Base-by-base conservation (phyloP, 2,329 filamentous ascomycete genomes). In the Arthrobotrys sphaeroides region DNA sequence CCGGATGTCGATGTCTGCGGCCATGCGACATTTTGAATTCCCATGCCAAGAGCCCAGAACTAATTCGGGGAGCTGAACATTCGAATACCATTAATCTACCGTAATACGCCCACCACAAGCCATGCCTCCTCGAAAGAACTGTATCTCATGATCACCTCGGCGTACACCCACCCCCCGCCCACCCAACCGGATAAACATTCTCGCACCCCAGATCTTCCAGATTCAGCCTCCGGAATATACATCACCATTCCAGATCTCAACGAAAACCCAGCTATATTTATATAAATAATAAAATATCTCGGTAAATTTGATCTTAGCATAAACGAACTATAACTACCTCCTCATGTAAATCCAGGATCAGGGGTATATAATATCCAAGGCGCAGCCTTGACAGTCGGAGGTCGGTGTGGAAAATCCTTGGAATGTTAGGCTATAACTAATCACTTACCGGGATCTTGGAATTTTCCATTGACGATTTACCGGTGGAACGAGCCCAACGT, bases 281-380 rank as follows among this genome's bases (percentile, higher is more conserved):
- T n/a, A n/a, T n/a, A n/a, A n/a, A n/a, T n/a, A n/a, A n/a, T n/a
- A n/a, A n/a, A 61, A 40, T 24, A 33, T 13, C 18, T 61, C 49
- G 57, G 59, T 49, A 72, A 49, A 64, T 47, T 59, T 20, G 31
- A 70, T 45, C 67, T 72, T 72, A 72, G 67, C 67, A 72, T 72
- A 72, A 72, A 64, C 57, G 47, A 60, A 60, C 33, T 70, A 43
- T 70, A 61, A 53, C n/a, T 51, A 18, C 20, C 26, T 51, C n/a
- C n/a, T n/a, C n/a, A n/a, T n/a, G n/a, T 33, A 38, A 6, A 3
- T 9, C 60, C 9, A 16, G n/a, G 40, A 38, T 49, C 59, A 64
- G 20, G 42, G 59, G 38, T 64, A 13, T 64, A 40, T 22, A 26
- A 55, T 55, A 55, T 36, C 49, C 13, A 22, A 5, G 31, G 5